Evolutionary conservation across 2,329 filamentous ascomycete genomes (phyloP), one percentile per base, ranked within the genome.

Genomic region (Macrophomina pseudophaseolina): DNA sequence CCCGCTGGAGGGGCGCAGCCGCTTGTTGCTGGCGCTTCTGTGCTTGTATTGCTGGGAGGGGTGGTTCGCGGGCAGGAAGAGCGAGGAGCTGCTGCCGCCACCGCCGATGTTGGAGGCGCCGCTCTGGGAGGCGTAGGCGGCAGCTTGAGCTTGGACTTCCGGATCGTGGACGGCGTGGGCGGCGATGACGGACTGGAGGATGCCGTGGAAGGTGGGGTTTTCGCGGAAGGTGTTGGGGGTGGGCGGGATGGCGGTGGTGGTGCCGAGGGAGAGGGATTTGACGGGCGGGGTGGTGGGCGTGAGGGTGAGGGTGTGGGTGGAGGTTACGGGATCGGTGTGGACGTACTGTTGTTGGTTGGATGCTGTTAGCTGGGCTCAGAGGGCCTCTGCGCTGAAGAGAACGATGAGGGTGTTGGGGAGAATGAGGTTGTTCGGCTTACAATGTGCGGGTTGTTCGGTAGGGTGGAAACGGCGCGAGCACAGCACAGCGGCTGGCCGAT

Each of bases 121-220:
- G 4, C 85, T 82, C 2, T 85, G 84, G 2, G 86, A 88, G 5
- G 84, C 83, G 79, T 87, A 88, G 64, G 86, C 85, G 46, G 85
- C 81, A 3, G 87, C 87, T 75, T 88, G 86, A 2, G 84, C 83
- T 68, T 85, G 80, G 11, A 88, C 83, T 23, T 83, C 81, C 0
- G 86, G 86, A 68, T 90, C 87, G 60, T 83, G 73, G 23, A 81
- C 78, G 1, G 86, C 87, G 72, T 88, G 76, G 42, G 84, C 76
- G 33, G 81, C 76, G 65, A 88, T 78, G 6, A 88, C 84, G 3
- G 83, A 81, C 70, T 88, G 85, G 0, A 90, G 76, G 60, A 87
- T 84, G 11, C 78, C 72, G 23, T 88, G 76, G 74, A 90, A 89
- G 3, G 79, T 75, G 0, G 80, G 81, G 72, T 89, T 90, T 70